phyloP scores from a whole-genome alignment of 495 filamentous ascomycete genomes.

The Lindgomyces ingoldianus region DNA sequence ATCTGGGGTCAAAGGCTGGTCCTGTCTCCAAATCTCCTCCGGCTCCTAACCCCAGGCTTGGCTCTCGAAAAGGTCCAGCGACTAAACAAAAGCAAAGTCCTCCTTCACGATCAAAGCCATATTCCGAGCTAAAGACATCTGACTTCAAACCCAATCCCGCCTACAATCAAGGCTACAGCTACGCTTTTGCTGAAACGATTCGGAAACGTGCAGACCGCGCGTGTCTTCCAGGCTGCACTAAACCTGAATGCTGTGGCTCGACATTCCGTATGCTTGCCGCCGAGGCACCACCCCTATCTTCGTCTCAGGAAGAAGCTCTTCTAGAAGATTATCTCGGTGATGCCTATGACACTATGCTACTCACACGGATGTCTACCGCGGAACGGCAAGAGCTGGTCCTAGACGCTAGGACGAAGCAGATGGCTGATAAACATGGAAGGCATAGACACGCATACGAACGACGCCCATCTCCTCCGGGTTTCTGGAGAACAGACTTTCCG shows the following conservation, averaged over 20 bases:
- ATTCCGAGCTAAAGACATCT: constrained; percentile 37
- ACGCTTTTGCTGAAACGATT: constrained; percentile 74
- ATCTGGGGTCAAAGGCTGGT: neutral
- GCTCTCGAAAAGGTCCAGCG: neutral
- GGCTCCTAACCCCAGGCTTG: neutral
- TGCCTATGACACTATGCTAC: constrained; percentile 34
- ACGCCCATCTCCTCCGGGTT: constrained; percentile 73
- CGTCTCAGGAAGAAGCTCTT: constrained; percentile 45
- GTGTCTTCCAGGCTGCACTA: constrained; percentile 75
- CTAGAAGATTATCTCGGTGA: constrained; percentile 70
- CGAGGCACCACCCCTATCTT: constrained; percentile 32
- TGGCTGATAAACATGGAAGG: constrained; percentile 72
- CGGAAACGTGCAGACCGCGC: constrained; percentile 72
- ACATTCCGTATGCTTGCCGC: constrained; percentile 64
- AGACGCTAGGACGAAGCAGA: constrained; percentile 63
- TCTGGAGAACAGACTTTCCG: constrained; percentile 88
- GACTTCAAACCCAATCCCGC: constrained; percentile 87
- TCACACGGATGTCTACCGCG: constrained; percentile 35
- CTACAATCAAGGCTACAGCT: constrained; percentile 69
- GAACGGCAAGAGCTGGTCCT: constrained; percentile 61
- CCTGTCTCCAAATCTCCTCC: neutral
- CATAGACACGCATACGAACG: constrained; percentile 76
- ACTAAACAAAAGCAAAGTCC: neutral
- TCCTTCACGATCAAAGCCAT: constrained; percentile 35
- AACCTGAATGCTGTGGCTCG: constrained; percentile 73